These are phyloP conservation scores for Knufia fluminis DNA, from an alignment of 2,329 filamentous ascomycete genomes.

Conservation along the genomic window DNA sequence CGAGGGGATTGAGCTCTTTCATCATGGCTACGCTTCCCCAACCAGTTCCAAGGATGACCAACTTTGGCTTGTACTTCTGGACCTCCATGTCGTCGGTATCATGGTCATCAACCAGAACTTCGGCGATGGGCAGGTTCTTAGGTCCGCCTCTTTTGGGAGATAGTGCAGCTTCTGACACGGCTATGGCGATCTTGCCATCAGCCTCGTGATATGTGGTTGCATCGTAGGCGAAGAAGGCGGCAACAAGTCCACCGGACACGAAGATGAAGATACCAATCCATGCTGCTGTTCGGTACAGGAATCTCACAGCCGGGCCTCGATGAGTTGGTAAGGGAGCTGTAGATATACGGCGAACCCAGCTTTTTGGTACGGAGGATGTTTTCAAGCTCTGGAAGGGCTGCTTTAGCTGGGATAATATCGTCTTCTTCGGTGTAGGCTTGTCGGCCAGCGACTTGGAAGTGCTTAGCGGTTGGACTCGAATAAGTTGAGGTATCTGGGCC, in stretches of 20 bases:
- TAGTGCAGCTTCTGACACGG: slow-evolving; percentile 75
- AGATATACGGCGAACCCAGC: slow-evolving; percentile 21
- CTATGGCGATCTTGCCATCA: slow-evolving; percentile 57
- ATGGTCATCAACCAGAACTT: slow-evolving; percentile 80
- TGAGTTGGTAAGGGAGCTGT: slow-evolving; percentile 28
- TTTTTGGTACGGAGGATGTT: neutral
- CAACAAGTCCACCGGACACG: slow-evolving; percentile 57
- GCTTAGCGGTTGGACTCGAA: slow-evolving; percentile 15
- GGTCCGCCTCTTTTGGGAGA: slow-evolving; percentile 75
- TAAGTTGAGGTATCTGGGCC: neutral
- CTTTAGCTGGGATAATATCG: slow-evolving; percentile 6
- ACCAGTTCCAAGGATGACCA: slow-evolving; percentile 87
- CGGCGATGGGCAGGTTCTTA: slow-evolving; percentile 88
- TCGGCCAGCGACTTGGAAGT: slow-evolving; percentile 22
- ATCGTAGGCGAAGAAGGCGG: slow-evolving; percentile 90
- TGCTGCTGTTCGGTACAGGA: slow-evolving; percentile 61
- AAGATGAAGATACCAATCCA: slow-evolving; percentile 66
- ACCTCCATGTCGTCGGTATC: slow-evolving; percentile 61
- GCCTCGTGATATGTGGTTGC: slow-evolving; percentile 78
- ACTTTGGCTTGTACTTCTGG: slow-evolving; percentile 77
- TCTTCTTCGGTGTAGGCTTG: slow-evolving; percentile 15
- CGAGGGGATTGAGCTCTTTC: slow-evolving; percentile 79
- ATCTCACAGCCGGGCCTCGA: slow-evolving; percentile 35
- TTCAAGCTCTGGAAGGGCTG: neutral
- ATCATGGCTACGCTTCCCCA: slow-evolving; percentile 91